Conservation (phyloP, 2,329 filamentous ascomycete species). For the Aspergillus latus region DNA sequence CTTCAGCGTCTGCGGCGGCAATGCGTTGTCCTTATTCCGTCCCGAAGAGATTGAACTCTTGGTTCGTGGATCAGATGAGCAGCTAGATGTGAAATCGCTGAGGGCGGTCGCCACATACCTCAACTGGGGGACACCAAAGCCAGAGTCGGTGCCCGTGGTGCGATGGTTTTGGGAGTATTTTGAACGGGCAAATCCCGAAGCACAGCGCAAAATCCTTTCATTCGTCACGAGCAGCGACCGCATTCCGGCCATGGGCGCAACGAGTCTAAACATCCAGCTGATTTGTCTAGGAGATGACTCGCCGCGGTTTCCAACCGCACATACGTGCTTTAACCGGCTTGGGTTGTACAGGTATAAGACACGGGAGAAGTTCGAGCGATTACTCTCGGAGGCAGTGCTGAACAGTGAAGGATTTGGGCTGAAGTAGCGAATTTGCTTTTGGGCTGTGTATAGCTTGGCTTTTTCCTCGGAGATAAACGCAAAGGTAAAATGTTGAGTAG, state of each 20-base stretch:
- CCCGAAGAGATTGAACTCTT: conserved; percentile 90
- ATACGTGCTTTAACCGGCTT: conserved; percentile 88
- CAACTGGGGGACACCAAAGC: conserved; percentile 63
- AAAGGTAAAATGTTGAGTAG: conserved; percentile 3
- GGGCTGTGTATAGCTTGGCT: background rate
- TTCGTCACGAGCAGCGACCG: conserved; percentile 91
- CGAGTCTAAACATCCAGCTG: conserved; percentile 74
- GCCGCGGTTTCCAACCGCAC: conserved; percentile 75
- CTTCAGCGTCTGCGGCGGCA: conserved; percentile 86
- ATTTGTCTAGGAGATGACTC: conserved; percentile 73
- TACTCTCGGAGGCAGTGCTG: conserved; percentile 81
- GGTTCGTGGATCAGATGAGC: conserved; percentile 79
- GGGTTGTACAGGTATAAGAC: conserved; percentile 71
- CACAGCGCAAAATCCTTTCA: conserved; percentile 75
- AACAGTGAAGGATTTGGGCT: conserved; percentile 92
- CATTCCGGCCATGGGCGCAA: conserved; percentile 82
- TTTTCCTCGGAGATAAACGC: background rate
- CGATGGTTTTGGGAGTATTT: conserved; percentile 90
- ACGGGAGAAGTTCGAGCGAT: conserved; percentile 65
- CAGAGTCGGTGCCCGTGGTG: conserved; percentile 66
- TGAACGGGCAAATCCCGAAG: conserved; percentile 59
- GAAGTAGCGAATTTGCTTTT: conserved; percentile 48
- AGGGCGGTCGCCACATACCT: conserved; percentile 78
- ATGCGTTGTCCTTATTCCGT: conserved; percentile 80
- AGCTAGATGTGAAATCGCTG: conserved; percentile 73